Evolutionary conservation across 805 yeast genomes (phyloP).

Genomic region (Ogataea henricii): DNA sequence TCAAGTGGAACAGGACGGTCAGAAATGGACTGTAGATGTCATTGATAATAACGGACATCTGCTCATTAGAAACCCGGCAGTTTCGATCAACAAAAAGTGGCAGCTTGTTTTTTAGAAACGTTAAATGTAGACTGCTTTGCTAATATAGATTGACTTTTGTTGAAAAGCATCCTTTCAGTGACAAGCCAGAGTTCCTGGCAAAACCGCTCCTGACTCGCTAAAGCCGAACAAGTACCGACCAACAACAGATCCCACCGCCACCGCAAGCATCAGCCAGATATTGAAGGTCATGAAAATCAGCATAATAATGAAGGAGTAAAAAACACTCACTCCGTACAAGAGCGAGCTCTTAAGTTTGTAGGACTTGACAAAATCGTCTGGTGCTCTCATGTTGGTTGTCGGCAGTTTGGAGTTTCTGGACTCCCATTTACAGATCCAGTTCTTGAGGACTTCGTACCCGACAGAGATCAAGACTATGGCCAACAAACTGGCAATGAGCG

Average conservation of each 20-base stretch:
- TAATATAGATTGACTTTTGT: background rate
- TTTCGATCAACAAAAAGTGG: slow-evolving; percentile 53
- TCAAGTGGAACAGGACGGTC: slow-evolving; percentile 40
- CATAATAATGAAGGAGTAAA: slow-evolving; percentile 48
- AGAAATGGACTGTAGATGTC: slow-evolving; percentile 40
- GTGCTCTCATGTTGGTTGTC: slow-evolving; percentile 7
- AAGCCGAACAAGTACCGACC: slow-evolving; percentile 39
- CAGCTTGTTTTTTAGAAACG: slow-evolving; percentile 19
- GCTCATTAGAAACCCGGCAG: slow-evolving; percentile 51
- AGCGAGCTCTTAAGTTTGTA: slow-evolving; percentile 33
- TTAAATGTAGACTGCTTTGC: background rate
- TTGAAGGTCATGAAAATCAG: slow-evolving; percentile 50
- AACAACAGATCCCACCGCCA: slow-evolving; percentile 41
- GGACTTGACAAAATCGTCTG: slow-evolving; percentile 20
- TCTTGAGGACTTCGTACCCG: slow-evolving; percentile 41
- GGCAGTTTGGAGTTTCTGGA: slow-evolving; percentile 13
- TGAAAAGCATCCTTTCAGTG: too few species aligned
- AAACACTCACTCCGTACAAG: slow-evolving; percentile 43
- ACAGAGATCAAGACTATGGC: slow-evolving; percentile 35
- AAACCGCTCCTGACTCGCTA: slow-evolving; percentile 10
- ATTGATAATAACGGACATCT: slow-evolving; percentile 17
- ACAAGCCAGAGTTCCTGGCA: slow-evolving; percentile 28
- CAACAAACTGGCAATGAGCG: slow-evolving; percentile 37
- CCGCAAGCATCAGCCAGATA: slow-evolving; percentile 48
- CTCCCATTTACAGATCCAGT: slow-evolving; percentile 28